Percentiles rank a stretch among this genome's conserved stretches.
Conservation (phyloP, 2,329 filamentous ascomycete species). For the Colletotrichum tofieldiae region DNA sequence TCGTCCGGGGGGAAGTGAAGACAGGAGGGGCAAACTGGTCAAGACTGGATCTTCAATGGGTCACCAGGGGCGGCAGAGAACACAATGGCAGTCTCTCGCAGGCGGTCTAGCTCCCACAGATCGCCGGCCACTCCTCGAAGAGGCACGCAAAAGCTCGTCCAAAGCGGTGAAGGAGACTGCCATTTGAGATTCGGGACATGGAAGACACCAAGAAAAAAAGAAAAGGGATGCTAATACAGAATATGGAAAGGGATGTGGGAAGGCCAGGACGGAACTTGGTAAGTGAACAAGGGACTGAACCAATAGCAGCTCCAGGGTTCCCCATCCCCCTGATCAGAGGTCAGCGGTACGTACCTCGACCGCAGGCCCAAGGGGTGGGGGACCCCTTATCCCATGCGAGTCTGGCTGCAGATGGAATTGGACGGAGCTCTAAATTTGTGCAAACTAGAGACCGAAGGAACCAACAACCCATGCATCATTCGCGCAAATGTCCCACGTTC, state of each 20-base stretch:
- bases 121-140: neutral
- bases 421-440: slow-evolving; percentile 35
- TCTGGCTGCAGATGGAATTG: slow-evolving; percentile 25
- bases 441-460: slow-evolving; percentile 1
- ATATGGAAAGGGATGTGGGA: slow-evolving; percentile 34
- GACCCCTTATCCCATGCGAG: slow-evolving; percentile 33
- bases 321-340: slow-evolving; percentile 5
- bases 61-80: neutral
- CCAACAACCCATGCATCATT: neutral
- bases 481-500: neutral
- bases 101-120: neutral
- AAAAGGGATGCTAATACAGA: slow-evolving; percentile 12
- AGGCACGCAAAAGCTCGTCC: slow-evolving; percentile 1
- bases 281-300: neutral
- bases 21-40: neutral
- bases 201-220: slow-evolving; percentile 6
- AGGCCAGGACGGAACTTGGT: slow-evolving; percentile 2
- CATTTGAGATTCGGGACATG: slow-evolving; percentile 8
- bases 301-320: slow-evolving; percentile 23
- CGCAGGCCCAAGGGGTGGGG: slow-evolving; percentile 18
- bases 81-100: neutral
- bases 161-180: slow-evolving; percentile 36
- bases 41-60: neutral
- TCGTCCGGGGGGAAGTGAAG: neutral
- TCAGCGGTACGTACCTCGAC: slow-evolving; percentile 15